Evolutionary conservation across 2,329 filamentous ascomycete genomes (phyloP).

Genomic region (Arthrobotrys conoides): DNA sequence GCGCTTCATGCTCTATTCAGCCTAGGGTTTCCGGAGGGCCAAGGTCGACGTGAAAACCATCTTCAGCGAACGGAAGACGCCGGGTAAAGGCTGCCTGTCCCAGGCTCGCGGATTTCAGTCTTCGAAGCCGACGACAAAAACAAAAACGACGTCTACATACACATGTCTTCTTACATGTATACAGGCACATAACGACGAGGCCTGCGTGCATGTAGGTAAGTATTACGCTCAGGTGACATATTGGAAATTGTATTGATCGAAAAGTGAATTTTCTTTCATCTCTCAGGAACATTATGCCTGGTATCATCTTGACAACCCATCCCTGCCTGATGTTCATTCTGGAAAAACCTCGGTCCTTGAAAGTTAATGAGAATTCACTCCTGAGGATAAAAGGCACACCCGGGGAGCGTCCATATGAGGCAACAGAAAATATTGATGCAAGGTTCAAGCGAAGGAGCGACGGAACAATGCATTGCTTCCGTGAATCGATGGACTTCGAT

Average conservation of each 20-base stretch:
- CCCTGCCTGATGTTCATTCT: constrained; percentile 39
- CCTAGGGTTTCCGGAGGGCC: constrained; percentile 35
- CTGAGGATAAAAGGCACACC: constrained; percentile 37
- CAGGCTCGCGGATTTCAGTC: constrained; percentile 41
- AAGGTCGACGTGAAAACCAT: constrained; percentile 35
- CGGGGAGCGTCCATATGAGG: constrained; percentile 30
- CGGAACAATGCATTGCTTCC: constrained; percentile 56
- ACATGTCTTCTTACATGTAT: not conserved
- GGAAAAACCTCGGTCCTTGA: constrained; percentile 44
- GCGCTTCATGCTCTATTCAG: constrained; percentile 49
- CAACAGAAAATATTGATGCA: constrained; percentile 37
- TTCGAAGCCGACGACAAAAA: constrained; percentile 40
- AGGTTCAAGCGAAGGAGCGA: constrained; percentile 49
- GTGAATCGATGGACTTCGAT: constrained; percentile 42
- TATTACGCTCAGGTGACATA: constrained; percentile 46
- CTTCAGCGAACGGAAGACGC: constrained; percentile 46
- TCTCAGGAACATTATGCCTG: constrained; percentile 40
- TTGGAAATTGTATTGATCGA: constrained; percentile 37
- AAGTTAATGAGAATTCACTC: constrained; percentile 2
- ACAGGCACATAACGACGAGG: constrained; percentile 7
- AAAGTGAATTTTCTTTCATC: constrained; percentile 11
- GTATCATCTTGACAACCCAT: constrained; percentile 33
- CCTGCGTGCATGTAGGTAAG: constrained; percentile 25
- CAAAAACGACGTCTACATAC: not conserved
- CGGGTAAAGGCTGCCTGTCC: constrained; percentile 52